Conservation (phyloP, 192 early-diverging fungal species). For the Coemansia sp. region DNA sequence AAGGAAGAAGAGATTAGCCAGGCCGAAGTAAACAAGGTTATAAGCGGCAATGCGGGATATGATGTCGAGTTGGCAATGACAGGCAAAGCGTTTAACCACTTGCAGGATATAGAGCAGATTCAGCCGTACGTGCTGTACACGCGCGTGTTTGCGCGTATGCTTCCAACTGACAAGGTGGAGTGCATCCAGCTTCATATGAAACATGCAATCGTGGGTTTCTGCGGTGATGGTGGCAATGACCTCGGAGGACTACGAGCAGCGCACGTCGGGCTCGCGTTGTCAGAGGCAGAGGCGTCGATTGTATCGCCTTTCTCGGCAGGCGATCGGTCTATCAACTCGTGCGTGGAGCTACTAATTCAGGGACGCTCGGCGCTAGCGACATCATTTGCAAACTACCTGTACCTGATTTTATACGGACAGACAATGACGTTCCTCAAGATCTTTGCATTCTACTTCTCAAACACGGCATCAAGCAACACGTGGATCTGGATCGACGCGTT, state of each 20-base stretch:
- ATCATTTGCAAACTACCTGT: slow-evolving; percentile 64
- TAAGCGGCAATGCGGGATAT: slow-evolving; percentile 34
- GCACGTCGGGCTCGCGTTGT: slow-evolving; percentile 77
- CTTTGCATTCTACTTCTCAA: slow-evolving; percentile 61
- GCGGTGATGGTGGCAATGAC: slow-evolving; percentile 85
- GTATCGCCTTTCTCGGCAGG: slow-evolving; percentile 79
- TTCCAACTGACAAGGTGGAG: slow-evolving; percentile 70
- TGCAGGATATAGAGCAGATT: slow-evolving; percentile 53
- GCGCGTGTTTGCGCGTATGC: slow-evolving; percentile 79
- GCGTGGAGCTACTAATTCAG: slow-evolving; percentile 58
- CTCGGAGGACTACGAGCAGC: slow-evolving; percentile 77
- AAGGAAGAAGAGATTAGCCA: slow-evolving; percentile 38
- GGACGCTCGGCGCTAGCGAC: slow-evolving; percentile 32
- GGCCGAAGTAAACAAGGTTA: slow-evolving; percentile 10
- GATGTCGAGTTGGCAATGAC: slow-evolving; percentile 69
- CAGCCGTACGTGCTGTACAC: slow-evolving; percentile 62
- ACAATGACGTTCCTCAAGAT: slow-evolving; percentile 58
- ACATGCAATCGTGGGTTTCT: slow-evolving; percentile 76
- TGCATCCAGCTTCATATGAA: slow-evolving; percentile 76
- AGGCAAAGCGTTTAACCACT: slow-evolving; percentile 63
- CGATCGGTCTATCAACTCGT: slow-evolving; percentile 61
- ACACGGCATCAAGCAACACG: slow-evolving; percentile 56
- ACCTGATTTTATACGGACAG: slow-evolving; percentile 61
- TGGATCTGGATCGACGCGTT: slow-evolving; percentile 68
- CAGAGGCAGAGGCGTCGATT: slow-evolving; percentile 77